Evolutionary conservation across 352 stramenopile species (phyloP), one percentile per base, ranked within the genome.

Genomic region (Phytophthora sansomeana): DNA sequence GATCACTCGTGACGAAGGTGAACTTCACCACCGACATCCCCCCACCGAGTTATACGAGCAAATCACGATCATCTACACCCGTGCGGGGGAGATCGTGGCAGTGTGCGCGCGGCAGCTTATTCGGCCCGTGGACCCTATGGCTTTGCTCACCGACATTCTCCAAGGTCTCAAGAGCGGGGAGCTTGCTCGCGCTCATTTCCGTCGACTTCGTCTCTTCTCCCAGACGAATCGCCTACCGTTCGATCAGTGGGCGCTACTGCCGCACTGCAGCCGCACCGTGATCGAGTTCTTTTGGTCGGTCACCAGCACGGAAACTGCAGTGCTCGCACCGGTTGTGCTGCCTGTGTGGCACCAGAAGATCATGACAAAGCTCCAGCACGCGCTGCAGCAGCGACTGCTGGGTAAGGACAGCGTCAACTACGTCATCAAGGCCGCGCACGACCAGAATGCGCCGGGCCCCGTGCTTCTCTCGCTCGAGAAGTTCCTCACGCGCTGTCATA

Each of bases 351-450:
- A 89, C 43, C 69, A 79, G 35, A 83, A 75, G 33, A 66, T 83
- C 16, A 47, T 89, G 30, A 68, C 50, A 21, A 69, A 71, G 17
- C 65, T 86, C 9, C 80, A 91, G 51, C 65, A 71, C 9, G 49
- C 63, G 16, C 63, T 91, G 52, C 75, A 86, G 52, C 75, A 83
- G 52, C 80, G 80, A 5, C 52, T 91, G 4, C 41, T 89, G 35
- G 69, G 71, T 46, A 91, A 87, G 41, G 78, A 89, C 19, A 89
- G 78, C 56, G 51, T 91, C 5, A 80, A 88, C 54, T 69, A 68
- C 13, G 50, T 89, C 41, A 72, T 84, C 33, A 76, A 73, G 30
- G 35, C 39, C 21, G 59, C 75, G 0, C 65, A 85, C 19, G 81
- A 90, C 41, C 73, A 76, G 48, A 77, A 71, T 39, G 74, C 58